Conservation (phyloP, 169 alveolate genomes). For the Besnoitia besnoiti region DNA sequence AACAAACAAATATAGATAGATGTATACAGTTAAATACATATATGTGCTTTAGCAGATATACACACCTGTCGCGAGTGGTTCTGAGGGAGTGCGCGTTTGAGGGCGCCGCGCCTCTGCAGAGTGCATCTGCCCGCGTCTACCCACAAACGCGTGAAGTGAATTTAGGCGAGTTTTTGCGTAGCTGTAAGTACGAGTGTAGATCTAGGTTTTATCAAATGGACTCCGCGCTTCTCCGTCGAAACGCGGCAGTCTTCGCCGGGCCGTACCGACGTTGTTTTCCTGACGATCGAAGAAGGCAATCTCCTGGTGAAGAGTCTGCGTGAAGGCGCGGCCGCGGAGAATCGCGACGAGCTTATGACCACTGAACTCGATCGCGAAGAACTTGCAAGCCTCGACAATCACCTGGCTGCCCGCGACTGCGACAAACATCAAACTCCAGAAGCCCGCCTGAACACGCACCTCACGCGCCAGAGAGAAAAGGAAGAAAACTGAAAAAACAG, state of each 20-base stretch:
- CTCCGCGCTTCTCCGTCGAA: not conserved
- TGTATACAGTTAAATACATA: too few species aligned
- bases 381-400: slow-evolving; percentile 10
- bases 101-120: too few species aligned
- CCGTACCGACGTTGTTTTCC: slow-evolving; percentile 53
- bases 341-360: slow-evolving; percentile 45
- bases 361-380: slow-evolving; percentile 40
- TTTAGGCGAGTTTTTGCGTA: too few species aligned
- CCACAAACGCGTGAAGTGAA: too few species aligned
- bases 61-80: too few species aligned
- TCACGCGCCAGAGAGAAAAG: not conserved
- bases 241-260: not conserved
- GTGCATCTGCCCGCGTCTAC: too few species aligned
- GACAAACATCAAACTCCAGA: slow-evolving; percentile 44
- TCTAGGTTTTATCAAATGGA: too few species aligned
- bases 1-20: too few species aligned
- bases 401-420: slow-evolving; percentile 43
- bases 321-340: slow-evolving; percentile 42
- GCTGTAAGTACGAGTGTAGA: too few species aligned
- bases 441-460: not conserved
- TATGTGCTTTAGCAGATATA: too few species aligned
- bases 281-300: slow-evolving; percentile 47
- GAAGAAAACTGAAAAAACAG: too few species aligned
- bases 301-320: slow-evolving; percentile 52
- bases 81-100: too few species aligned